Conservation (phyloP, 768 basidiomycete species). For the Lactarius akahatsu region DNA sequence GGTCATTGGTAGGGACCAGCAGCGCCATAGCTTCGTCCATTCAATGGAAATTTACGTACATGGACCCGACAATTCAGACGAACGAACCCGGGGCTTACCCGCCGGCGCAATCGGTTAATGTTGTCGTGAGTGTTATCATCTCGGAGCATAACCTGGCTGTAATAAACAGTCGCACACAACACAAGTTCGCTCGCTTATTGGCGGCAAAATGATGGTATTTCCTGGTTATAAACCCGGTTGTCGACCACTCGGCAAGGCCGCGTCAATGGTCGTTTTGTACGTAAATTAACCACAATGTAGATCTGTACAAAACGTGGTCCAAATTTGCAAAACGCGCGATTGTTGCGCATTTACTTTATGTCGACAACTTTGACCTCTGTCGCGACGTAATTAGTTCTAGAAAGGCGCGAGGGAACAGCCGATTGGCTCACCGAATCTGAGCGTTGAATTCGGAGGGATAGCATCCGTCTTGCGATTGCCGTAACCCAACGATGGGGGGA, state of each 20-base stretch:
- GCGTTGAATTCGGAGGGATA: constrained; percentile 80
- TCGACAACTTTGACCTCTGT: constrained; percentile 71
- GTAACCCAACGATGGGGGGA: constrained; percentile 70
- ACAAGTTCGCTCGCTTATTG: constrained; percentile 7
- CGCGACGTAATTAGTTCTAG: constrained; percentile 19
- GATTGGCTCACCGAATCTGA: constrained; percentile 67
- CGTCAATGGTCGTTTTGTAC: constrained; percentile 30
- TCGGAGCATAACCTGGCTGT: background rate
- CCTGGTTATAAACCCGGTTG: constrained; percentile 1
- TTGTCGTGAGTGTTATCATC: background rate
- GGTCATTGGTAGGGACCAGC: background rate
- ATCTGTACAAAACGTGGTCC: background rate
- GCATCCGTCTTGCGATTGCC: constrained; percentile 59
- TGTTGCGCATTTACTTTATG: constrained; percentile 50
- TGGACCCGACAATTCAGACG: too few species aligned
- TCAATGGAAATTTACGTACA: background rate
- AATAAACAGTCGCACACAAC: background rate
- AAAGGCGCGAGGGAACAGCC: background rate
- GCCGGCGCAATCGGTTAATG: constrained; percentile 1
- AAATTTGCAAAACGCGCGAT: constrained; percentile 10
- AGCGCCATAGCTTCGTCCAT: background rate
- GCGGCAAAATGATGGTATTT: constrained; percentile 17
- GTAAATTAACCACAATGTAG: constrained; percentile 19
- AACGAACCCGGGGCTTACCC: background rate
- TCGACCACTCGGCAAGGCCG: constrained; percentile 6